Conservation (phyloP, 768 basidiomycete genomes). For the Vararia minispora region DNA sequence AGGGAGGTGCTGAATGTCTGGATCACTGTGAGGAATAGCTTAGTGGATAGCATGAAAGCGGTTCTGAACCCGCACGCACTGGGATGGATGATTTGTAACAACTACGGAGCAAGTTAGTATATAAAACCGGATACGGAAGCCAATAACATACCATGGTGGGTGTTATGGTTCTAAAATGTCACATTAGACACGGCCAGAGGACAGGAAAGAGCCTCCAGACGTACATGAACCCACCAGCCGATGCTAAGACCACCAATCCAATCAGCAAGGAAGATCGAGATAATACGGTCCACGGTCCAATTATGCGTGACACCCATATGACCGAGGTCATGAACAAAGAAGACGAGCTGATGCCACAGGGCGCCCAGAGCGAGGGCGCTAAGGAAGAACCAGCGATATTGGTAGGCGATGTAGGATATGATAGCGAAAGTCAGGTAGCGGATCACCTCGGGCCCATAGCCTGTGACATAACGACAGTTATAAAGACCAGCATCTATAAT, state of each 20-base stretch:
- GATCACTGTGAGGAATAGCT: slow-evolving; percentile 42
- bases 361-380: slow-evolving; percentile 80
- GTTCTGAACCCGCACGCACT: slow-evolving; percentile 40
- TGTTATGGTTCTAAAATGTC: slow-evolving; percentile 70
- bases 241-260: slow-evolving; percentile 89
- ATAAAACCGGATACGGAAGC: background rate
- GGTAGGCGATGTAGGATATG: slow-evolving; percentile 51
- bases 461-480: slow-evolving; percentile 68
- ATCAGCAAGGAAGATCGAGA: slow-evolving; percentile 73
- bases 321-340: slow-evolving; percentile 88
- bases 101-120: slow-evolving; percentile 34
- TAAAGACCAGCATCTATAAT: slow-evolving; percentile 77
- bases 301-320: slow-evolving; percentile 90
- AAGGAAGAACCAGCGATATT: slow-evolving; percentile 48
- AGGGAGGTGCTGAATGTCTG: slow-evolving; percentile 80
- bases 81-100: slow-evolving; percentile 94
- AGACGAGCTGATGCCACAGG: slow-evolving; percentile 92
- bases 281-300: slow-evolving; percentile 69
- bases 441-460: slow-evolving; percentile 83
- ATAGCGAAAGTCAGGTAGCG: slow-evolving; percentile 62
- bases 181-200: slow-evolving; percentile 5
- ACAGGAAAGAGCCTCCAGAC: slow-evolving; percentile 24
- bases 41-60: background rate
- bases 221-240: slow-evolving; percentile 96
- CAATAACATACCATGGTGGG: slow-evolving; percentile 82